Conservation (phyloP, 2,329 filamentous ascomycete species). For the Tolypocladium guangdongense region DNA sequence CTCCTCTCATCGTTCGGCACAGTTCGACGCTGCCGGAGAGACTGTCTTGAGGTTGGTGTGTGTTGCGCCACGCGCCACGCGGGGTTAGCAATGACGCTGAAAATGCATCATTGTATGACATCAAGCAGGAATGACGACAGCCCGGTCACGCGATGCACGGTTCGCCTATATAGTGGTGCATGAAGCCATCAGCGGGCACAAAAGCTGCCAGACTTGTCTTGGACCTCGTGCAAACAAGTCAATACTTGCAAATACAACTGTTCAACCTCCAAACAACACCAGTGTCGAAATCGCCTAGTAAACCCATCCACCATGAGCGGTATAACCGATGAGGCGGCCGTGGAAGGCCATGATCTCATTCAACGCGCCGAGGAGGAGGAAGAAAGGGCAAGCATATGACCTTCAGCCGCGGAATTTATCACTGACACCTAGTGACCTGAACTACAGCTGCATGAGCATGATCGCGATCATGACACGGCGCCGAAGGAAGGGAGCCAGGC, state of each 20-base stretch:
- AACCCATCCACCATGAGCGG: constrained; percentile 4
- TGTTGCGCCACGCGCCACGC: neutral
- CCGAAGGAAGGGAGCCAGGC: neutral
- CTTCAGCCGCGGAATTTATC: neutral
- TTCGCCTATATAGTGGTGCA: neutral
- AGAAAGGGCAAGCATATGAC: neutral
- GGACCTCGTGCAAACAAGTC: no score
- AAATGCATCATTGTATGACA: neutral
- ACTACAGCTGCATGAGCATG: neutral
- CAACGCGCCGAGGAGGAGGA: constrained; percentile 17
- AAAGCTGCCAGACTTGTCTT: no score
- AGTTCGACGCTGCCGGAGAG: neutral
- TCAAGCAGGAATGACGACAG: neutral
- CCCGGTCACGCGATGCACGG: neutral
- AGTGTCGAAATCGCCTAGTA: no score
- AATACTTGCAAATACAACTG: no score
- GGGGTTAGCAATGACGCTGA: neutral
- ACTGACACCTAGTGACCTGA: neutral
- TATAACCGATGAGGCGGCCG: constrained; percentile 18
- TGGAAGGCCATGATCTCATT: constrained; percentile 22
- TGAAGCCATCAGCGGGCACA: neutral
- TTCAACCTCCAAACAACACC: neutral
- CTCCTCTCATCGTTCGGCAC: neutral
- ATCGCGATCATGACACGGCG: neutral
- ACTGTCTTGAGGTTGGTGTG: neutral